A percentile compares a stretch with the other conserved stretches of the same genome.
Conservation (phyloP, 306 rosid species). For the Vicia sativa region DNA sequence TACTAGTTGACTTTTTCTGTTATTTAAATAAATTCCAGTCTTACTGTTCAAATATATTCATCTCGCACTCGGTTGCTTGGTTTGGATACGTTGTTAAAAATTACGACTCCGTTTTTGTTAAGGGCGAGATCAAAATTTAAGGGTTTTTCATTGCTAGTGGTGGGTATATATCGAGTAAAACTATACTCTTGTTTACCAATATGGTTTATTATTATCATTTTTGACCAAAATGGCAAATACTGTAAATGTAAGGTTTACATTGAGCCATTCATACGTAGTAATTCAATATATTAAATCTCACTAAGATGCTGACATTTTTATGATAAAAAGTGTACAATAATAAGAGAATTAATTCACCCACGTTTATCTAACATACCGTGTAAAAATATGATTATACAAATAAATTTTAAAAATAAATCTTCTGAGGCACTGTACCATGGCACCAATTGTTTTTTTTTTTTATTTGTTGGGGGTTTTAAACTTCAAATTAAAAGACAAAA, state of each 20-base stretch:
- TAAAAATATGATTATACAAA: too few relatives aligned
- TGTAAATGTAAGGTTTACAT: not conserved
- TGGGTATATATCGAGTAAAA: not conserved
- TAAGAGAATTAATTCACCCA: too few relatives aligned
- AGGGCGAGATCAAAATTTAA: not conserved
- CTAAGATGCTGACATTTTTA: not conserved
- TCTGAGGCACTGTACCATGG: too few relatives aligned
- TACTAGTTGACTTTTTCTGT: constrained; percentile 13
- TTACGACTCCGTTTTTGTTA: not conserved
- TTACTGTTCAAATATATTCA: constrained; percentile 21
- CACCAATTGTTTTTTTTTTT: too few relatives aligned
- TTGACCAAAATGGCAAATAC: not conserved
- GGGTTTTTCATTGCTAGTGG: not conserved
- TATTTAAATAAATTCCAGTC: not conserved
- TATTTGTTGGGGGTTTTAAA: too few relatives aligned
- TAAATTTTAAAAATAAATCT: too few relatives aligned
- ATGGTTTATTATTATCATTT: not conserved
- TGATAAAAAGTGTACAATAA: too few relatives aligned
- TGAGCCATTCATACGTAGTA: not conserved
- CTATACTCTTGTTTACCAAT: not conserved
- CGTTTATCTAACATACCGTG: too few relatives aligned
- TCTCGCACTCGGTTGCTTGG: constrained; percentile 29
- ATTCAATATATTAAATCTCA: not conserved
- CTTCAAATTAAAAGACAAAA: too few relatives aligned
- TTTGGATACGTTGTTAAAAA: not conserved